A percentile compares a stretch with the other conserved stretches of the same genome.
Conservation (phyloP, 352 stramenopile species). For the Globisporangium ultimum region DNA sequence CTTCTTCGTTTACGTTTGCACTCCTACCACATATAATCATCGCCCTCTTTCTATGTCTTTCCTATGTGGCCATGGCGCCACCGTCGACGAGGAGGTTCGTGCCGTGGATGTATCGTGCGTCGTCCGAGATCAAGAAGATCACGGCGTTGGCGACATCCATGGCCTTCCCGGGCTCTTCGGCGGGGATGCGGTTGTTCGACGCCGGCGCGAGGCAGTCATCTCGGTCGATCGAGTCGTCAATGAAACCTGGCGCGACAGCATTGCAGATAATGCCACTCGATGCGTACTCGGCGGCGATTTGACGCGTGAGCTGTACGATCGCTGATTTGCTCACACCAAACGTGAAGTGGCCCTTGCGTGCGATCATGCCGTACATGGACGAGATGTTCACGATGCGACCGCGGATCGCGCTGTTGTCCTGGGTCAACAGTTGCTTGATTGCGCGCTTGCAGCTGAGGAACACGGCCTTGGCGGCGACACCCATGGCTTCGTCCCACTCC, state of each 20-base stretch:
- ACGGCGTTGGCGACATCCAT: constrained; percentile 68
- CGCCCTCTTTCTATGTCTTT: too few species aligned
- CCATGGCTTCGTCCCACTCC: constrained; percentile 56
- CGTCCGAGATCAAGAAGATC: constrained; percentile 62
- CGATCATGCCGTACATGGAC: constrained; percentile 57
- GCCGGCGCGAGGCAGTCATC: constrained; percentile 51
- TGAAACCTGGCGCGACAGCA: constrained; percentile 50
- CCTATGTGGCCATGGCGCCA: constrained; percentile 48
- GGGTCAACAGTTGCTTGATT: constrained; percentile 54
- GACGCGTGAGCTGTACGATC: constrained; percentile 60
- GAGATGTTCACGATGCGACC: constrained; percentile 67
- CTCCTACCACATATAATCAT: too few species aligned
- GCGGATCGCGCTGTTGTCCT: constrained; percentile 51
- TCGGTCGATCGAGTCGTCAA: constrained; percentile 60
- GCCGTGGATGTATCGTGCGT: constrained; percentile 61
- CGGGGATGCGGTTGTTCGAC: constrained; percentile 45
- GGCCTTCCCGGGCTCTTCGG: constrained; percentile 49
- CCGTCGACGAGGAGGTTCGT: constrained; percentile 62
- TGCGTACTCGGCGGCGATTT: constrained; percentile 62
- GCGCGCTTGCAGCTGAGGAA: constrained; percentile 72
- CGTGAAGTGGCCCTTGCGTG: constrained; percentile 55
- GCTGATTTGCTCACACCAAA: constrained; percentile 64
- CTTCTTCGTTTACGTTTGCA: too few species aligned
- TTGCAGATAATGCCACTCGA: constrained; percentile 62
- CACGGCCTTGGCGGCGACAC: constrained; percentile 55